These are phyloP conservation scores for Phytopythium boreale DNA, from an alignment of 352 stramenopile species.

Conservation along the genomic window DNA sequence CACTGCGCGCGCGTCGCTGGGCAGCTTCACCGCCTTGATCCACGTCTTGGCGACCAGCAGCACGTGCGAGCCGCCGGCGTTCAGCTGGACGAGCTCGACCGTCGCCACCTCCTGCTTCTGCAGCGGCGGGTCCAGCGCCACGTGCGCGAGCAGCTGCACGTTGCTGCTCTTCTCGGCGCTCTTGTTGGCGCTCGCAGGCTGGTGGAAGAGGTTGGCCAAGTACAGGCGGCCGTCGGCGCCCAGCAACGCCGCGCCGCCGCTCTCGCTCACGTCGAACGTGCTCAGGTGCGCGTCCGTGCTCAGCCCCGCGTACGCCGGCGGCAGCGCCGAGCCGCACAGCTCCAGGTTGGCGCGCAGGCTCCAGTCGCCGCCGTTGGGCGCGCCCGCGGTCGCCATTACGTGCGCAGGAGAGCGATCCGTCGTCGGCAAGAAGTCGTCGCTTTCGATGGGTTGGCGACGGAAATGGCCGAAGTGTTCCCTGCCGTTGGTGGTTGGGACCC, in stretches of 20 bases:
- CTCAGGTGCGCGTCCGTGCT: conserved; percentile 48
- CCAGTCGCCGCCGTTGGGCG: conserved; percentile 36
- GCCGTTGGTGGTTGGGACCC: too few species aligned
- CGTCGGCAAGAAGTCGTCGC: too few species aligned
- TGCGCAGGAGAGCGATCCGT: too few species aligned
- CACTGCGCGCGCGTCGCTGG: conserved; percentile 13
- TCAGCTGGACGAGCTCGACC: conserved; percentile 62
- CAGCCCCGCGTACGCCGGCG: conserved; percentile 50
- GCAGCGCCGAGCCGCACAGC: conserved; percentile 54
- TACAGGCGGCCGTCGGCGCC: conserved; percentile 45
- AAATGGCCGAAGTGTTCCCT: too few species aligned
- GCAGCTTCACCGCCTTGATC: conserved; percentile 61
- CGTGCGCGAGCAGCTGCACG: conserved; percentile 35
- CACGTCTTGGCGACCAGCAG: conserved; percentile 55
- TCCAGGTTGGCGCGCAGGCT: conserved; percentile 48
- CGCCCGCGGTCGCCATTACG: not conserved
- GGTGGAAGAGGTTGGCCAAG: conserved; percentile 53
- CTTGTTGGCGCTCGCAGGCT: conserved; percentile 1
- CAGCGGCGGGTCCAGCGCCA: conserved; percentile 61
- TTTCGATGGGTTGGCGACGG: too few species aligned
- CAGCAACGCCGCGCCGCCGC: conserved; percentile 44
- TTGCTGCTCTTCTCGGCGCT: conserved; percentile 5
- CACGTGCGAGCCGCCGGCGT: conserved; percentile 45
- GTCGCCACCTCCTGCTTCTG: conserved; percentile 36
- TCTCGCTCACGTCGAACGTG: conserved; percentile 69